Percentiles rank a stretch among this genome's conserved stretches.
Conservation (phyloP, 768 basidiomycete species). For the Lanmaoa rubissima region DNA sequence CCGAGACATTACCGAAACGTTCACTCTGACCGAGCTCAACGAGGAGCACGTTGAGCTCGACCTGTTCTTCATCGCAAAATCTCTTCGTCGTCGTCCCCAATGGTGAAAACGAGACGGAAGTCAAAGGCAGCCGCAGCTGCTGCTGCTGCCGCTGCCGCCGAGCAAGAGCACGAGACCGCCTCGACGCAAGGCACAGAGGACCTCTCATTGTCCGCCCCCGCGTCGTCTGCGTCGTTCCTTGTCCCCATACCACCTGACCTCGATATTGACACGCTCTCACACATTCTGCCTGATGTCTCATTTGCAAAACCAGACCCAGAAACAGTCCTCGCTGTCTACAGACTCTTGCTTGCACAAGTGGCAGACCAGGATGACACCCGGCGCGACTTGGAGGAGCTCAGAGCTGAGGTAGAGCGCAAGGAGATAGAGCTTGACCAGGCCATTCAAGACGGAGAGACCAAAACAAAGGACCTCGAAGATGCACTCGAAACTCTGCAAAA, state of each 20-base stretch:
- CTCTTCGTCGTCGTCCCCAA: conserved; percentile 8
- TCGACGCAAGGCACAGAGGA: conserved; percentile 38
- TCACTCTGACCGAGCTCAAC: conserved; percentile 6
- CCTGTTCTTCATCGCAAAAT: neutral
- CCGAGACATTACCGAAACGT: conserved; percentile 14
- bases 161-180: conserved; percentile 34
- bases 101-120: conserved; percentile 60
- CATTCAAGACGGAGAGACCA: conserved; percentile 70
- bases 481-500: conserved; percentile 50
- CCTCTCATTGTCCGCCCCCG: conserved; percentile 21
- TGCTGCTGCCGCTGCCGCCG: conserved; percentile 24
- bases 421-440: conserved; percentile 86
- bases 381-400: conserved; percentile 67
- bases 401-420: conserved; percentile 65
- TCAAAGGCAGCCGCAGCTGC: conserved; percentile 52
- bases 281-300: conserved; percentile 59
- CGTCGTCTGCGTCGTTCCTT: conserved; percentile 14
- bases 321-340: conserved; percentile 59
- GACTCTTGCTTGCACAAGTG: conserved; percentile 55
- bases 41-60: conserved; percentile 30
- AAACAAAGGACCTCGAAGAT: conserved; percentile 54
- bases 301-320: conserved; percentile 58
- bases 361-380: conserved; percentile 53
- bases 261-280: conserved; percentile 57
- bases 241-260: conserved; percentile 65